phyloP scores from a whole-genome alignment of 305 asterid species.

The Fraxinus albicans region DNA sequence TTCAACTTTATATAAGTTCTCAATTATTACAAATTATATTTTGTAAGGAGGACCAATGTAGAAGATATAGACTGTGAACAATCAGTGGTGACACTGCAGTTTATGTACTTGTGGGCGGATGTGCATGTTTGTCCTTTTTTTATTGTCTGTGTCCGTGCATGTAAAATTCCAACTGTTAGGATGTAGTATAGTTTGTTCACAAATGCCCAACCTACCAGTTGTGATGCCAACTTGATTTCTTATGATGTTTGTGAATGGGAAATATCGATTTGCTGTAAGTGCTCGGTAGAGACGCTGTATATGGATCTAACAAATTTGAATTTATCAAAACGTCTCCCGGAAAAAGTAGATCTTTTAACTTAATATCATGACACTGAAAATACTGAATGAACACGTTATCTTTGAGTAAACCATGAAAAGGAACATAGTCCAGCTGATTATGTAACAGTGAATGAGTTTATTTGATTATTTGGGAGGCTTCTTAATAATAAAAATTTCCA shows the following conservation, averaged over 20 bases:
- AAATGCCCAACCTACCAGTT: background rate
- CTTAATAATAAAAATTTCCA: background rate
- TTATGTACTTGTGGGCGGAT: background rate
- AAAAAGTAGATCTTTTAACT: background rate
- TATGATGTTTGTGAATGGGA: background rate
- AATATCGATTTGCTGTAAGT: background rate
- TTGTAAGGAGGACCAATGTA: background rate
- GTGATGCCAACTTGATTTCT: background rate
- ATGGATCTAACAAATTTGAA: background rate
- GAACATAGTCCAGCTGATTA: background rate
- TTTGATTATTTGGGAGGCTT: background rate
- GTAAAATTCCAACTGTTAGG: background rate
- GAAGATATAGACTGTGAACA: background rate
- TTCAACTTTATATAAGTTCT: conserved; percentile 4
- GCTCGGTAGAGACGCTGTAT: background rate
- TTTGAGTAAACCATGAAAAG: background rate
- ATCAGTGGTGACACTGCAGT: background rate
- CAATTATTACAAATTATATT: background rate
- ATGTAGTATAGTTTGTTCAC: background rate
- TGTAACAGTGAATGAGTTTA: background rate
- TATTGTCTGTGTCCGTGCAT: background rate
- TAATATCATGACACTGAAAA: background rate
- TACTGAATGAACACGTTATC: background rate
- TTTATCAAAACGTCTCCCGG: background rate
- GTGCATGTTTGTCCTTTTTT: background rate